Conservation (phyloP, 352 stramenopile genomes). For the Globisporangium barbulae region DNA sequence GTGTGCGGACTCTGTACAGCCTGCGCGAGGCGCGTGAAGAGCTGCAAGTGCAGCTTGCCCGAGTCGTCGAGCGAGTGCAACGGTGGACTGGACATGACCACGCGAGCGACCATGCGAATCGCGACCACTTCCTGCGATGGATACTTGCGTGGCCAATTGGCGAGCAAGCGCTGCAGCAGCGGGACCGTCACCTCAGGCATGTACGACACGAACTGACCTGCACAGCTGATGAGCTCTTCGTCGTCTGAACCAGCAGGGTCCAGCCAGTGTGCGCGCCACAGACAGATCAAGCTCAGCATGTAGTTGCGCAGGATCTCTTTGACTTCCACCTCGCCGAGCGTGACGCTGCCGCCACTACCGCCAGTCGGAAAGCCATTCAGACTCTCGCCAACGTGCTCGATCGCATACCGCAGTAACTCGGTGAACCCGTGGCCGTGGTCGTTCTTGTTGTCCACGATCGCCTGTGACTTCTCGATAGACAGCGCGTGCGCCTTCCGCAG, state of each 20-base stretch:
- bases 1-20: slow-evolving; percentile 57
- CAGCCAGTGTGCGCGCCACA: slow-evolving; percentile 77
- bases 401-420: slow-evolving; percentile 77
- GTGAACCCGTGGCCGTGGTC: slow-evolving; percentile 83
- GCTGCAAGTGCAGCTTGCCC: slow-evolving; percentile 29
- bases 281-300: slow-evolving; percentile 50
- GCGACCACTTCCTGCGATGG: slow-evolving; percentile 70
- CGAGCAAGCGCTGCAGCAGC: slow-evolving; percentile 54
- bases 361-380: slow-evolving; percentile 25
- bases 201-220: slow-evolving; percentile 84
- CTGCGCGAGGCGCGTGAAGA: slow-evolving; percentile 64
- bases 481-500: slow-evolving; percentile 36
- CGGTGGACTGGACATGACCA: slow-evolving; percentile 79
- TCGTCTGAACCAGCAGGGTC: slow-evolving; percentile 74
- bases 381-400: slow-evolving; percentile 74
- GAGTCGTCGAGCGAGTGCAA: slow-evolving; percentile 41
- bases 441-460: slow-evolving; percentile 51
- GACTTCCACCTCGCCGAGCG: slow-evolving; percentile 29
- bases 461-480: slow-evolving; percentile 58
- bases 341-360: slow-evolving; percentile 14
- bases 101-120: slow-evolving; percentile 77
- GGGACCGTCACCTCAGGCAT: slow-evolving; percentile 51
- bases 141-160: slow-evolving; percentile 60
- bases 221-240: slow-evolving; percentile 80
- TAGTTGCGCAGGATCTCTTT: slow-evolving; percentile 71